These are phyloP conservation scores for Phaseolus lunatus DNA, from an alignment of 306 rosid genomes.

Conservation along the genomic window DNA sequence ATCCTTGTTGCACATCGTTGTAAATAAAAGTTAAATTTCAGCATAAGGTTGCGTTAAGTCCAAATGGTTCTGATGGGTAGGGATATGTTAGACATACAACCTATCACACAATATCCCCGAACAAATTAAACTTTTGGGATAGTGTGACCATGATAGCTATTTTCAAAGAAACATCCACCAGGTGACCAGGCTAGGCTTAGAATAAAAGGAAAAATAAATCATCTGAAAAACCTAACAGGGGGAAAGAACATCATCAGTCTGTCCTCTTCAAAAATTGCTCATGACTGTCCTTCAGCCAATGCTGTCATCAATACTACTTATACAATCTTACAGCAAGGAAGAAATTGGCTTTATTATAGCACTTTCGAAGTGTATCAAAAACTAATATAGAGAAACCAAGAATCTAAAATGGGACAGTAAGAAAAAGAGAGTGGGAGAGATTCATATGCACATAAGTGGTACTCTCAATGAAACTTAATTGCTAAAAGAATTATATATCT, in stretches of 20 bases:
- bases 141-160: not conserved
- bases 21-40: constrained; percentile 7
- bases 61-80: not conserved
- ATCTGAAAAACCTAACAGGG: not conserved
- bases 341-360: not conserved
- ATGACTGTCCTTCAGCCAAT: constrained; percentile 9
- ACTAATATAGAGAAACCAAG: not conserved
- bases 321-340: constrained; percentile 7
- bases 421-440: not conserved
- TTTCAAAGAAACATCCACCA: constrained; percentile 10
- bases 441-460: constrained; percentile 11
- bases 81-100: not conserved
- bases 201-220: not conserved
- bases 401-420: not conserved
- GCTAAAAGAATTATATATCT: no score
- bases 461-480: not conserved
- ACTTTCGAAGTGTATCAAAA: constrained; percentile 1
- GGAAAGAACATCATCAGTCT: not conserved
- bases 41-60: not conserved
- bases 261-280: not conserved
- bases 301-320: not conserved
- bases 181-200: not conserved
- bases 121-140: not conserved
- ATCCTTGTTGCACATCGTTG: not conserved
- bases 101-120: not conserved